Evolutionary conservation across 179 eudicot genomes (phyloP).

Genomic region (Sideroxylon spinosum): DNA sequence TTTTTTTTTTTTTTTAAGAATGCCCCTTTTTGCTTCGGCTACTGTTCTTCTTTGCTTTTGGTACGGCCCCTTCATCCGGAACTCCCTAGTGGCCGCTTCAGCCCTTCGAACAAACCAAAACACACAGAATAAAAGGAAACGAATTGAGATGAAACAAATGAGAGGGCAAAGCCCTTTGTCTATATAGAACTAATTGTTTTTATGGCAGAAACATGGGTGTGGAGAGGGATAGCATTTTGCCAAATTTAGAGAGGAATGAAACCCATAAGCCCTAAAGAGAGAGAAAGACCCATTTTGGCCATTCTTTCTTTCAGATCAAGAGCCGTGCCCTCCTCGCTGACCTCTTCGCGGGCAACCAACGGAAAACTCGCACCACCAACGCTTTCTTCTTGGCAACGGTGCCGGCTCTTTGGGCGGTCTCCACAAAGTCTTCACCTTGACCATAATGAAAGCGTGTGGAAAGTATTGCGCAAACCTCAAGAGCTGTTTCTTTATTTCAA

Average conservation of each 20-base stretch:
- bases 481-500: conserved; percentile 62
- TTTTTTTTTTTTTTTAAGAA: no score
- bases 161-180: background rate
- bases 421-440: conserved; percentile 42
- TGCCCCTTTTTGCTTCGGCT: no score
- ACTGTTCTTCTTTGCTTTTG: no score
- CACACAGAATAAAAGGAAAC: conserved; percentile 15
- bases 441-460: conserved; percentile 56
- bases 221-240: conserved; percentile 12
- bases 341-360: conserved; percentile 33
- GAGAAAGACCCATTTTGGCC: conserved; percentile 1
- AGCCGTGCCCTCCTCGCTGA: conserved; percentile 70
- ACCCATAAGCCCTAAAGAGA: conserved; percentile 6
- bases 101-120: background rate
- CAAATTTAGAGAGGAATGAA: background rate
- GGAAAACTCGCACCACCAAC: conserved; percentile 46
- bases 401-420: conserved; percentile 55
- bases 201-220: background rate
- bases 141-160: background rate
- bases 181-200: background rate
- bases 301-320: conserved; percentile 15
- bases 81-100: no score
- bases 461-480: conserved; percentile 66
- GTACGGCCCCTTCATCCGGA: no score
- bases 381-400: conserved; percentile 53